A percentile compares a stretch with the other conserved stretches of the same genome.
These are phyloP conservation scores for Austroboletus novae-zelandiae DNA, from an alignment of 1,284 basidiomycete genomes.

Conservation along the genomic window DNA sequence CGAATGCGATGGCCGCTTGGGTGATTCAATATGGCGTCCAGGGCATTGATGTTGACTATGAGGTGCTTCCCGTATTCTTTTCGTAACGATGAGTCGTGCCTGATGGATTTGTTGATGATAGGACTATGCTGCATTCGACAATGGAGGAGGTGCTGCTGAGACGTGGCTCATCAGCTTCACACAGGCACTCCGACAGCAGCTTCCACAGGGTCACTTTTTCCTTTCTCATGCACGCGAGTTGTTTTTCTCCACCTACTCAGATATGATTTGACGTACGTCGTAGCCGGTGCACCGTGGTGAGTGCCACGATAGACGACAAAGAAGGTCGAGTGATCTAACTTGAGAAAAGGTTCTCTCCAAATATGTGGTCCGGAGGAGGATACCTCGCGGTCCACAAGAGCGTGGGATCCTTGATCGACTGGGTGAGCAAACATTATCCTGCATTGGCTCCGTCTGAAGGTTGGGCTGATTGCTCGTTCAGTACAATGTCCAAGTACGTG, in stretches of 20 bases:
- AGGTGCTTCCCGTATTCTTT: constrained; percentile 28
- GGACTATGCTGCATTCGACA: constrained; percentile 49
- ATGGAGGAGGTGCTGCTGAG: constrained; percentile 38
- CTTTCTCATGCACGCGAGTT: constrained; percentile 39
- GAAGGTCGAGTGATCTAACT: background rate
- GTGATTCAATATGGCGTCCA: constrained; percentile 52
- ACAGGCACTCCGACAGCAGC: constrained; percentile 32
- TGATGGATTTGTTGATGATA: constrained; percentile 12
- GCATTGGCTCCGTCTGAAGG: background rate
- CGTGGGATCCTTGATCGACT: constrained; percentile 59
- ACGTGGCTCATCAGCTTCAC: constrained; percentile 47
- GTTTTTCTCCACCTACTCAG: background rate
- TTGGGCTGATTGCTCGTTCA: background rate
- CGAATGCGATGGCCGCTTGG: constrained; percentile 49
- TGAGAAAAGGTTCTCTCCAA: constrained; percentile 26
- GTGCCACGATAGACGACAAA: background rate
- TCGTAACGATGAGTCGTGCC: background rate
- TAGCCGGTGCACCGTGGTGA: constrained; percentile 32
- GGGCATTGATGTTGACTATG: constrained; percentile 60
- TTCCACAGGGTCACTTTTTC: constrained; percentile 38
- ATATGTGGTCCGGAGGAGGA: constrained; percentile 41
- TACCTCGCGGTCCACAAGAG: constrained; percentile 49
- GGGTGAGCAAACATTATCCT: constrained; percentile 30
- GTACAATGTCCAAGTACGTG: constrained; percentile 48
- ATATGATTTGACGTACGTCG: background rate